These are phyloP conservation scores for Piloderma croceum DNA, from an alignment of 768 basidiomycete species.

Conservation along the genomic window DNA sequence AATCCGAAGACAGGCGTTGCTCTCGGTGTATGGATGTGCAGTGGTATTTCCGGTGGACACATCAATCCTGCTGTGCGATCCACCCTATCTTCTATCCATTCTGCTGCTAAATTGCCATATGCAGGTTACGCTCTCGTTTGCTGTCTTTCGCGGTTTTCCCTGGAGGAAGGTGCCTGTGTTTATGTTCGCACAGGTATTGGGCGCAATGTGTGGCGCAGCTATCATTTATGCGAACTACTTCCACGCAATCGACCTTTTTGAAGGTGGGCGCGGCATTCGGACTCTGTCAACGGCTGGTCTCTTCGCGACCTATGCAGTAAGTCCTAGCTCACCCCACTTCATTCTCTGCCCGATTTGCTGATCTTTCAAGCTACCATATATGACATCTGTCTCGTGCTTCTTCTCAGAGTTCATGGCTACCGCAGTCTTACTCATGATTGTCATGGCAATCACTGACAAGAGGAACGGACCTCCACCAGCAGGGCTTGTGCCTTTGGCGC, in stretches of 20 bases:
- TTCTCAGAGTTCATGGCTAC: slow-evolving; percentile 46
- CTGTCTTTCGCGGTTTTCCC: slow-evolving; percentile 49
- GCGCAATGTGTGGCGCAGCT: slow-evolving; percentile 52
- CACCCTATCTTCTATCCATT: not conserved
- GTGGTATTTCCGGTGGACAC: slow-evolving; percentile 68
- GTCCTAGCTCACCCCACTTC: too few species aligned
- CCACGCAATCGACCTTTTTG: slow-evolving; percentile 60
- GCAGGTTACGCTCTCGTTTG: slow-evolving; percentile 49
- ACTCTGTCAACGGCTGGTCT: slow-evolving; percentile 53
- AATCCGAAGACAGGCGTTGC: slow-evolving; percentile 43
- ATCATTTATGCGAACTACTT: slow-evolving; percentile 60
- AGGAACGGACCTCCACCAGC: slow-evolving; percentile 42
- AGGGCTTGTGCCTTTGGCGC: slow-evolving; percentile 47
- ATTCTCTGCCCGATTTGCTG: too few species aligned
- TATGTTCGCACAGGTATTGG: slow-evolving; percentile 55
- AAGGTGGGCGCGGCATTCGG: slow-evolving; percentile 50
- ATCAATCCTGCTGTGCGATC: slow-evolving; percentile 62
- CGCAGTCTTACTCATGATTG: slow-evolving; percentile 46
- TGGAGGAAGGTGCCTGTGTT: slow-evolving; percentile 55
- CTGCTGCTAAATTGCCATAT: not conserved
- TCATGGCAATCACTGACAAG: slow-evolving; percentile 51
- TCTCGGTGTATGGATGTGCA: slow-evolving; percentile 63
- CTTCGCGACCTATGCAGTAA: slow-evolving; percentile 58
- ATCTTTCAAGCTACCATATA: too few species aligned
- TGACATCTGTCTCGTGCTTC: slow-evolving; percentile 12